phyloP scores from a whole-genome alignment of 495 filamentous ascomycete genomes.

The Hypomontagnella monticulosa region DNA sequence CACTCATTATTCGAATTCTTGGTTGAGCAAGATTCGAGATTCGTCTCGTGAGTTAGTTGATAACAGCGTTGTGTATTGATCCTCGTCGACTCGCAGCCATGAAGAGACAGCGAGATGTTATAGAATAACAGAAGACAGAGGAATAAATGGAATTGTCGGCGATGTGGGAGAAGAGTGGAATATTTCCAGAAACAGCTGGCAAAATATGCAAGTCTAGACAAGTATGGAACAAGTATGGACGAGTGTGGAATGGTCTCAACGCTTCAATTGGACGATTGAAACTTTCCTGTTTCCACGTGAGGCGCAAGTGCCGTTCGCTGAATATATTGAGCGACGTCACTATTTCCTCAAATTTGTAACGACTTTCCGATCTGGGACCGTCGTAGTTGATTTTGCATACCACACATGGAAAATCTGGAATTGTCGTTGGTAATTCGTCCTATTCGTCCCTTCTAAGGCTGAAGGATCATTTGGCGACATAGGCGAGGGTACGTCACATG shows the following conservation, averaged over 20 bases:
- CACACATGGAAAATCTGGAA: not conserved
- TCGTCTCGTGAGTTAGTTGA: constrained; percentile 1
- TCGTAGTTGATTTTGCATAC: not conserved
- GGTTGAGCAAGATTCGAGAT: not conserved
- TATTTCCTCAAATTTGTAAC: constrained; percentile 6
- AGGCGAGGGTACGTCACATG: constrained; percentile 24
- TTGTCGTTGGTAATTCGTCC: constrained; percentile 17
- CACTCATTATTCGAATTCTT: constrained; percentile 27
- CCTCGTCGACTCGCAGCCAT: constrained; percentile 42
- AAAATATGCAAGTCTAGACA: constrained; percentile 10
- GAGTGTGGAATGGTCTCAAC: constrained; percentile 7
- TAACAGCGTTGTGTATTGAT: constrained; percentile 19
- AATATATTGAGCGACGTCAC: constrained; percentile 26
- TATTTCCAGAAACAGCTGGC: constrained; percentile 12
- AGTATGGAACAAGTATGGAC: not conserved
- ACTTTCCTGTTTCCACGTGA: constrained; percentile 22
- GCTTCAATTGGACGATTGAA: constrained; percentile 20
- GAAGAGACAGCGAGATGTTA: constrained; percentile 1
- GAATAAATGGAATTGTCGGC: constrained; percentile 6
- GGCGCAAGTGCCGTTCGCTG: constrained; percentile 12
- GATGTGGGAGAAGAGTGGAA: not conserved
- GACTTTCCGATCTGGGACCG: not conserved
- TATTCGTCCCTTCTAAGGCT: constrained; percentile 34
- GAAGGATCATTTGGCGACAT: constrained; percentile 27
- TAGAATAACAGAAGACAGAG: not conserved